Evolutionary conservation across 192 early-diverging fungal genomes (phyloP).

Genomic region (Chytriomyces hyalinus): DNA sequence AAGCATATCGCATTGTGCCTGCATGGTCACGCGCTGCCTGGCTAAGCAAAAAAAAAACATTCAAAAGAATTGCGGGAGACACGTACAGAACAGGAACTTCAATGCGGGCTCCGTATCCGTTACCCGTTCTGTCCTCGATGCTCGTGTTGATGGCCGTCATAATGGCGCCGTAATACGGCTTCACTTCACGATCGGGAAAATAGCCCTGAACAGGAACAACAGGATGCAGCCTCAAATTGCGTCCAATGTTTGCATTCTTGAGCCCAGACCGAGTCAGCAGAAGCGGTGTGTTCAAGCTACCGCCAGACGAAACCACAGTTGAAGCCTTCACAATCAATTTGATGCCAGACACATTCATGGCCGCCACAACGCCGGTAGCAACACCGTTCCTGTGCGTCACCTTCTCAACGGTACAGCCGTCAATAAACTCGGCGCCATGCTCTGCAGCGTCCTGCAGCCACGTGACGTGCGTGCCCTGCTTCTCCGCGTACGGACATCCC

Average conservation of each 20-base stretch:
- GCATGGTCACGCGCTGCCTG: no score
- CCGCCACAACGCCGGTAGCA: conserved; percentile 61
- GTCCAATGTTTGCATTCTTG: conserved; percentile 72
- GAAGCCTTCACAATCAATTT: conserved; percentile 56
- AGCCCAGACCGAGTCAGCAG: conserved; percentile 69
- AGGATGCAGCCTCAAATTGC: conserved; percentile 70
- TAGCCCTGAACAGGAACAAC: conserved; percentile 63
- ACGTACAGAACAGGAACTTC: conserved; percentile 43
- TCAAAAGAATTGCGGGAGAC: background rate
- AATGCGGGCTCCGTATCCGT: conserved; percentile 70
- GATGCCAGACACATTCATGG: conserved; percentile 27
- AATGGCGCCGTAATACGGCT: conserved; percentile 52
- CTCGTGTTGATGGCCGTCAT: conserved; percentile 70
- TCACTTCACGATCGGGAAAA: conserved; percentile 61
- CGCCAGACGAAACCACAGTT: conserved; percentile 65
- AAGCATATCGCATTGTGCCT: no score
- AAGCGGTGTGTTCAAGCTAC: conserved; percentile 70
- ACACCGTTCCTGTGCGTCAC: conserved; percentile 61
- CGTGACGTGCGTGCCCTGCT: conserved; percentile 69
- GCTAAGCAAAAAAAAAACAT: background rate
- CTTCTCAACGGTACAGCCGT: conserved; percentile 59
- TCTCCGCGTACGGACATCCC: conserved; percentile 74
- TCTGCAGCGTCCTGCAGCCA: conserved; percentile 73
- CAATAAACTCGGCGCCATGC: conserved; percentile 65
- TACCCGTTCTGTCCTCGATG: conserved; percentile 63